Conservation (phyloP, 345 rosid species). For the Adansonia digitata region DNA sequence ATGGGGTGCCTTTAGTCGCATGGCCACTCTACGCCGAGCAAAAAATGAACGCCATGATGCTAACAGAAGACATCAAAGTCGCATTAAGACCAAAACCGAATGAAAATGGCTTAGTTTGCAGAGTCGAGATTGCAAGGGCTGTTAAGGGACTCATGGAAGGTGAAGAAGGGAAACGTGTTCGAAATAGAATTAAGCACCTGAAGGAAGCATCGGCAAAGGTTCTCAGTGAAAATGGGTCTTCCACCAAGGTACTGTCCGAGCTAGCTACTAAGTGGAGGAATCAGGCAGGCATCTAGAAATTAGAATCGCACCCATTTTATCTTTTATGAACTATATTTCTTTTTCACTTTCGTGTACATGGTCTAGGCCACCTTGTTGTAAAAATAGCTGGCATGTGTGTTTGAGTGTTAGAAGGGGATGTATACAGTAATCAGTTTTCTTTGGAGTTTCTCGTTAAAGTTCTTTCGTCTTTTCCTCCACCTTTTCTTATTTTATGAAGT, state of each 20-base stretch:
- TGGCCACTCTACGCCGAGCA: constrained; percentile 96
- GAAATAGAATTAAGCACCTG: constrained; percentile 41
- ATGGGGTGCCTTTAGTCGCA: constrained; percentile 67
- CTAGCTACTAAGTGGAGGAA: constrained; percentile 18
- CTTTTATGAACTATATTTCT: background rate
- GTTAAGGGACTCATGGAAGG: constrained; percentile 66
- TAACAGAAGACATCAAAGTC: constrained; percentile 39
- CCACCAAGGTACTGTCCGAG: constrained; percentile 21
- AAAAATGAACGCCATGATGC: constrained; percentile 63
- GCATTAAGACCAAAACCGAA: constrained; percentile 37
- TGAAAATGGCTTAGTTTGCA: constrained; percentile 39
- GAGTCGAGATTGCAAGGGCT: constrained; percentile 48
- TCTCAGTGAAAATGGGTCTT: constrained; percentile 29
- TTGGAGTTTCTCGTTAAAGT: background rate
- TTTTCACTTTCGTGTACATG: background rate
- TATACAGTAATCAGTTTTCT: background rate
- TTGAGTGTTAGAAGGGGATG: background rate
- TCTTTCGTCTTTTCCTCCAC: background rate
- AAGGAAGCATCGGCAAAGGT: constrained; percentile 21
- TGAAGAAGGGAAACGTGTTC: constrained; percentile 57
- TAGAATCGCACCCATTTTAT: background rate
- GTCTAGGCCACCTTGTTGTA: background rate
- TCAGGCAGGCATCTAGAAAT: background rate
- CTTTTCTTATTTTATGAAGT: background rate
- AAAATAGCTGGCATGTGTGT: background rate